phyloP scores from a whole-genome alignment of 192 early-diverging fungal genomes.

The Endogone sp. region DNA sequence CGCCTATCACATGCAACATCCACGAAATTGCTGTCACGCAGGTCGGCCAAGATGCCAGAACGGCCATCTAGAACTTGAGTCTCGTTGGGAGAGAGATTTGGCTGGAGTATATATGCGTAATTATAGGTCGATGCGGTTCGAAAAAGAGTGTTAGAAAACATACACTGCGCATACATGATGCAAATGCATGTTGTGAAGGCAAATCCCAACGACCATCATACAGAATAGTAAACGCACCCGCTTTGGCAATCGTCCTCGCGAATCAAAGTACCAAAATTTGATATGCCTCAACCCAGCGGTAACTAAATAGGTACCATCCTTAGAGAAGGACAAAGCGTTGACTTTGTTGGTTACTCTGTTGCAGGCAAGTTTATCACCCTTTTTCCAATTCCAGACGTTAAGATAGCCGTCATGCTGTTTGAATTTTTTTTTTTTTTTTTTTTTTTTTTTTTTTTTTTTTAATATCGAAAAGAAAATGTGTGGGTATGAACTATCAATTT shows the following conservation, averaged over 20 bases:
- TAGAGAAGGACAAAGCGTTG: constrained; percentile 58
- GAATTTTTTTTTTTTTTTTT: too few relatives aligned
- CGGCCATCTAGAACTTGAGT: constrained; percentile 63
- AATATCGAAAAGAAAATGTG: too few relatives aligned
- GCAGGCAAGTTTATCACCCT: constrained; percentile 53
- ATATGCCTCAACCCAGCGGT: constrained; percentile 75
- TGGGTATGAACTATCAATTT: too few relatives aligned
- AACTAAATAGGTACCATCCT: constrained; percentile 63
- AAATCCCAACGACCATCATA: too few relatives aligned
- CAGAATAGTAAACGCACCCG: constrained; percentile 12
- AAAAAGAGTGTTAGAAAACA: too few relatives aligned
- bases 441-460: too few relatives aligned
- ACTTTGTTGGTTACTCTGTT: constrained; percentile 63
- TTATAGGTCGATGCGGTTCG: too few relatives aligned
- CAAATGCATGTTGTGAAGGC: too few relatives aligned
- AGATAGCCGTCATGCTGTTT: constrained; percentile 74
- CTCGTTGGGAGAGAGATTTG: constrained; percentile 19
- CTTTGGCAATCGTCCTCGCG: constrained; percentile 28
- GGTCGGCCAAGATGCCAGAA: constrained; percentile 60
- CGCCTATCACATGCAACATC: constrained; percentile 54
- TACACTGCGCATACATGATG: too few relatives aligned
- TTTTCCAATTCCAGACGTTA: constrained; percentile 82
- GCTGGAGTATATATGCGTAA: constrained; percentile 6
- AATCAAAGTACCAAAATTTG: constrained; percentile 77
- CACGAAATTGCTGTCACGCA: constrained; percentile 67